phyloP scores from a whole-genome alignment of 2,329 filamentous ascomycete genomes.

The Chaetomium sp. region DNA sequence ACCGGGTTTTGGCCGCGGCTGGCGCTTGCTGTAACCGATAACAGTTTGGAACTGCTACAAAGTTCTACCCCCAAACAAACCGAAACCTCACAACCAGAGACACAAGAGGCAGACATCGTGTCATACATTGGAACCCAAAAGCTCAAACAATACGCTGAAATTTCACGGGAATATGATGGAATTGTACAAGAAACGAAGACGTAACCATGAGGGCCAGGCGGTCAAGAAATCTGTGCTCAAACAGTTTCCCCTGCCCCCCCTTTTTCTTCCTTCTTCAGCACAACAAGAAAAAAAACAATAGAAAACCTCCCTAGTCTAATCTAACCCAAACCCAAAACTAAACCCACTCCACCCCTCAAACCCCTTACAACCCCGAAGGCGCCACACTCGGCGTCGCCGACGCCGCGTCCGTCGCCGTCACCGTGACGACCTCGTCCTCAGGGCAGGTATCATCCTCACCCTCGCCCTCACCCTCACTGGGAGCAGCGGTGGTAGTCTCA shows the following conservation, averaged over 20 bases:
- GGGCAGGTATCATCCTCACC: conserved; percentile 8
- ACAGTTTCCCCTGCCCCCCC: not conserved
- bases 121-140: not conserved
- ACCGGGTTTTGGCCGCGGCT: not conserved
- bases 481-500: conserved; percentile 8
- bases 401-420: conserved; percentile 15
- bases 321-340: not conserved
- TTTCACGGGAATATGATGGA: conserved; percentile 4
- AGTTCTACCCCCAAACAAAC: not conserved
- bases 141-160: conserved; percentile 11
- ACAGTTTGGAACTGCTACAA: too few relatives aligned
- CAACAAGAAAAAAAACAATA: not conserved
- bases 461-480: not conserved
- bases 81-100: not conserved
- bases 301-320: not conserved
- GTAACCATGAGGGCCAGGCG: not conserved
- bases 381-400: not conserved
- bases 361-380: conserved; percentile 10
- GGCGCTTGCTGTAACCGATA: not conserved
- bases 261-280: not conserved
- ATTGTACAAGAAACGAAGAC: conserved; percentile 15
- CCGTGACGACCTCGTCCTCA: conserved; percentile 25
- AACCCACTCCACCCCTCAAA: not conserved
- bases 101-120: not conserved
- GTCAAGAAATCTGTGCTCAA: not conserved